Evolutionary conservation across 2,329 filamentous ascomycete genomes (phyloP), one percentile per base, ranked within the genome.

Genomic region (Zymoseptoria tritici): DNA sequence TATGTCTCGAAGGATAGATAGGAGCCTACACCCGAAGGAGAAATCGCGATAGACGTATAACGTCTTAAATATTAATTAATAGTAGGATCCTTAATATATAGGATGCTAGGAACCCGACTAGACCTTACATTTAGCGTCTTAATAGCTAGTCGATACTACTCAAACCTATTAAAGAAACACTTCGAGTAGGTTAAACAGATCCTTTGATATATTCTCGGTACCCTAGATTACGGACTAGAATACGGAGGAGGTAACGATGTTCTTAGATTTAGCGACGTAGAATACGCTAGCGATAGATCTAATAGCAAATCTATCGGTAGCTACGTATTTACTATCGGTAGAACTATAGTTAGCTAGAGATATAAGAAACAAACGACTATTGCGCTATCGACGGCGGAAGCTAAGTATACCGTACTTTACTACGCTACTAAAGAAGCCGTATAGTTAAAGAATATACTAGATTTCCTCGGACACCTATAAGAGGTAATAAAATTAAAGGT

Each of bases 51-150:
- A 4, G 20, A 58, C 21, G 22, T 20, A 29, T 16, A 54, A 7
- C 20, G 36, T 21, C 36, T 57, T 8, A 29, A 57, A 49, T 57
- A 57, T 13, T 57, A 57, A 57, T 58, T 54, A 53, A 53, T 57
- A 53, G 56, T 57, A 24, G 26, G n/a, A n/a, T n/a, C n/a, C n/a
- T n/a, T n/a, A n/a, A n/a, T n/a, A n/a, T n/a, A n/a, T n/a, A n/a
- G n/a, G 50, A 21, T 57, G 52, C 49, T 57, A 9, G 19, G 55
- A 31, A 57, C 49, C 6, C 55, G 56, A 46, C 56, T 22, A n/a
- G 50, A 57, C 46, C 49, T 57, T 21, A 20, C 50, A 6, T 57
- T 53, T 51, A 52, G 22, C 13, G 31, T 57, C 31, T 57, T 54
- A 54, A 53, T 53, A 57, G 56, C 20, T 11, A 57, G 56, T 49